Conservation (phyloP, 148 eudicot genomes). For the Polygonum maritimum region DNA sequence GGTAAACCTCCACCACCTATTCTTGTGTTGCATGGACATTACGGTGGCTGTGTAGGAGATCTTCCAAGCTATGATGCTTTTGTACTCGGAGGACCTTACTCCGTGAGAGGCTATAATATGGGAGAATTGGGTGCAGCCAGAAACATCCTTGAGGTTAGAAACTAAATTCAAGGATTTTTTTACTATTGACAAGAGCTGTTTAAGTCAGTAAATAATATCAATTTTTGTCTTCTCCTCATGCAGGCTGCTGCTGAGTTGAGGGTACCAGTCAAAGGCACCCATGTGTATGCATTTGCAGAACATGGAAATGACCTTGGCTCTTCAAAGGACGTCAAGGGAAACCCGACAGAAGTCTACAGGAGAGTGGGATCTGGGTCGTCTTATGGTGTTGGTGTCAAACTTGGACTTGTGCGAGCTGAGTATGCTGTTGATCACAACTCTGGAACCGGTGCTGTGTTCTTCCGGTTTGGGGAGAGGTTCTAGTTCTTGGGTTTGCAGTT, state of each 20-base stretch:
- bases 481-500: constrained; percentile 17
- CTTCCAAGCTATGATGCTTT: constrained; percentile 98
- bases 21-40: constrained; percentile 89
- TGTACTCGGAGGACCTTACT: constrained; percentile 94
- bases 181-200: neutral
- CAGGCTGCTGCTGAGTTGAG: constrained; percentile 93
- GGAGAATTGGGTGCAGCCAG: constrained; percentile 99
- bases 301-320: constrained; percentile 94
- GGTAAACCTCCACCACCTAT: constrained; percentile 93
- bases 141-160: constrained; percentile 81
- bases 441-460: constrained; percentile 80
- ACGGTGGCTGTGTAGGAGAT: constrained; percentile 98
- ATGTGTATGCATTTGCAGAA: constrained; percentile 74
- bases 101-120: constrained; percentile 99
- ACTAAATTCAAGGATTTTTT: too few relatives aligned
- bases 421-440: constrained; percentile 91
- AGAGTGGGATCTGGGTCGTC: constrained; percentile 94
- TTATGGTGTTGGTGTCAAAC: constrained; percentile 79
- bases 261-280: constrained; percentile 74
- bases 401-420: constrained; percentile 87
- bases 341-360: constrained; percentile 91
- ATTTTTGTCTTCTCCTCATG: constrained; percentile 13
- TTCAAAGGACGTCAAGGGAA: constrained; percentile 88
- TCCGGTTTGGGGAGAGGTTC: constrained; percentile 95
- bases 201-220: neutral